Evolutionary conservation across 1,284 basidiomycete species (phyloP).

Genomic region (Ustilago shanxiensis): DNA sequence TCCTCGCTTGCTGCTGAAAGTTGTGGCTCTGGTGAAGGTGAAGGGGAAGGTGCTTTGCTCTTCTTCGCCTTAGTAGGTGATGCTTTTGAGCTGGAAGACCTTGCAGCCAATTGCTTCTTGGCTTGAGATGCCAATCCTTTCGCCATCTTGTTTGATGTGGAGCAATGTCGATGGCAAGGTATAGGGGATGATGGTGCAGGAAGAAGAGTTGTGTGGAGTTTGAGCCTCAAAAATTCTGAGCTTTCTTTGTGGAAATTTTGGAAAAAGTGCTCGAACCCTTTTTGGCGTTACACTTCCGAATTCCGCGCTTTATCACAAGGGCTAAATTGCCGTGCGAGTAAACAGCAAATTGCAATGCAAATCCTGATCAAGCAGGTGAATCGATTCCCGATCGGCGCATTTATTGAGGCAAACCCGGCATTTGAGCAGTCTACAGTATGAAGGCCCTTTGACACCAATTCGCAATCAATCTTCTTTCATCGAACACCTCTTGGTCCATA

Average conservation of each 20-base stretch:
- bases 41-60: slow-evolving; percentile 9
- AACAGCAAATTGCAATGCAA: background rate
- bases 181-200: slow-evolving; percentile 1
- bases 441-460: too few species aligned
- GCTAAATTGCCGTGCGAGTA: slow-evolving; percentile 6
- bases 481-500: too few species aligned
- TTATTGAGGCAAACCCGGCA: background rate
- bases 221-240: background rate
- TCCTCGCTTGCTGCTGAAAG: slow-evolving; percentile 2
- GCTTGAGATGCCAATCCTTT: slow-evolving; percentile 19
- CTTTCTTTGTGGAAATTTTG: slow-evolving; percentile 6
- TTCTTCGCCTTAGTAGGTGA: slow-evolving; percentile 25
- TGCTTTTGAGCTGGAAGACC: slow-evolving; percentile 9
- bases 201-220: background rate
- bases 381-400: slow-evolving; percentile 11
- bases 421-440: too few species aligned
- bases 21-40: slow-evolving; percentile 17
- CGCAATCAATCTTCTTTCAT: too few species aligned
- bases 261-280: slow-evolving; percentile 19
- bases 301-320: background rate
- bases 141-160: slow-evolving; percentile 17
- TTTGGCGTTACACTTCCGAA: background rate
- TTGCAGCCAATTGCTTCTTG: slow-evolving; percentile 12
- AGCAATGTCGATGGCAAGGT: background rate
- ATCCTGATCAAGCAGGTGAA: background rate